Evolutionary conservation across 805 yeast genomes (phyloP).

Genomic region (Spathaspora boniae): DNA sequence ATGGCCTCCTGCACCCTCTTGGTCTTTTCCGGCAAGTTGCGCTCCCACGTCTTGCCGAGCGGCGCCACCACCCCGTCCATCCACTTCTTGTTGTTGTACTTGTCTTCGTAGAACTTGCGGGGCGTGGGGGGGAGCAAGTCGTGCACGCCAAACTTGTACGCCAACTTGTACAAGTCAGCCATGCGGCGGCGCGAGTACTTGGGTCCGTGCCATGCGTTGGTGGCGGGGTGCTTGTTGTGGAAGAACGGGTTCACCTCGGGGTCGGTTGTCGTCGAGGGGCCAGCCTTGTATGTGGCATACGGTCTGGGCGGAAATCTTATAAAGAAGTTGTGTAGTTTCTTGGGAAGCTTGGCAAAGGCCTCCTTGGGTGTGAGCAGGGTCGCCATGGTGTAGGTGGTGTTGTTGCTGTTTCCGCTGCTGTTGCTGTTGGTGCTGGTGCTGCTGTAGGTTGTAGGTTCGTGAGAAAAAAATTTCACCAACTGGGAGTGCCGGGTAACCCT

Average conservation of each 20-base stretch:
- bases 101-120: slow-evolving; percentile 75
- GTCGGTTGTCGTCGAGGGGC: slow-evolving; percentile 64
- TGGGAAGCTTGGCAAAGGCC: slow-evolving; percentile 64
- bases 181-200: slow-evolving; percentile 77
- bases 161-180: slow-evolving; percentile 78
- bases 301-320: slow-evolving; percentile 82
- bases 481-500: too few relatives aligned
- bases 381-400: slow-evolving; percentile 4
- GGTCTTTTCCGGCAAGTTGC: slow-evolving; percentile 57
- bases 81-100: slow-evolving; percentile 63
- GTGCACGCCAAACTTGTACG: slow-evolving; percentile 73
- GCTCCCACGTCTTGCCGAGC: slow-evolving; percentile 80
- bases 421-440: neutral
- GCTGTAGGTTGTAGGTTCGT: slow-evolving; percentile 3
- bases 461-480: too few relatives aligned
- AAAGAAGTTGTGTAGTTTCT: slow-evolving; percentile 68
- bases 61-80: slow-evolving; percentile 75
- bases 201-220: slow-evolving; percentile 74
- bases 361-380: slow-evolving; percentile 34
- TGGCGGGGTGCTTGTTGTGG: slow-evolving; percentile 79
- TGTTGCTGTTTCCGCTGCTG: neutral
- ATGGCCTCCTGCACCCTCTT: slow-evolving; percentile 64
- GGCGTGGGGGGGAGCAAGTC: slow-evolving; percentile 70
- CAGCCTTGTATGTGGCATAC: slow-evolving; percentile 59
- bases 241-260: slow-evolving; percentile 81